Conservation (phyloP, 495 filamentous ascomycete genomes). For the Penicillium arizonense region DNA sequence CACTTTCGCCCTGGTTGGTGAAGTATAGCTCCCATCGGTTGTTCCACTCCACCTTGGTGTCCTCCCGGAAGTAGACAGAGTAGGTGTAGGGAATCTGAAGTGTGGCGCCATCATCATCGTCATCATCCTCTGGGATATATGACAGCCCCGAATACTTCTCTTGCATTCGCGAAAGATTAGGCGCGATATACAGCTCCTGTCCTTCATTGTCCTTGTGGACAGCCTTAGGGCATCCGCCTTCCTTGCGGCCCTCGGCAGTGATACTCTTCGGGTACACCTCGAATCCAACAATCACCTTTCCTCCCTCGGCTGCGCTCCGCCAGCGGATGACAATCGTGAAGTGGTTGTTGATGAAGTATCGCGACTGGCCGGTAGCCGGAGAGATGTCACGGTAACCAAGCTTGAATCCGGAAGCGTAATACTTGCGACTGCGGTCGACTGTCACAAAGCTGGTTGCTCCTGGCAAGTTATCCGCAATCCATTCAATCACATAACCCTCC, state of each 20-base stretch:
- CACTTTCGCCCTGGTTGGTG: conserved; percentile 83
- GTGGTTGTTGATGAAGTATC: conserved; percentile 87
- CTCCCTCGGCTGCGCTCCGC: conserved; percentile 69
- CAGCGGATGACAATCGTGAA: conserved; percentile 86
- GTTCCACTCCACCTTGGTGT: conserved; percentile 77
- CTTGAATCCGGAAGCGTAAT: conserved; percentile 96
- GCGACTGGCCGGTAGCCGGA: conserved; percentile 55
- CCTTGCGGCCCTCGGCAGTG: conserved; percentile 56
- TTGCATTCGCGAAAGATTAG: conserved; percentile 56
- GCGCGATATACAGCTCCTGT: conserved; percentile 66
- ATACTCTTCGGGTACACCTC: conserved; percentile 92
- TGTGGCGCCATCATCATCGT: conserved; percentile 63
- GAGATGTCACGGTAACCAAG: conserved; percentile 75
- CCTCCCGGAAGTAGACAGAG: conserved; percentile 89
- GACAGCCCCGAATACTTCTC: conserved; percentile 59
- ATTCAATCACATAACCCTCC: conserved; percentile 87
- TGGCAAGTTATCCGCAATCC: conserved; percentile 95
- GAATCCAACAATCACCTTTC: conserved; percentile 86
- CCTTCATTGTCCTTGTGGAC: conserved; percentile 59
- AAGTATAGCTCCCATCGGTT: conserved; percentile 94
- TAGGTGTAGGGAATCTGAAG: conserved; percentile 87
- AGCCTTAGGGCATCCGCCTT: conserved; percentile 64
- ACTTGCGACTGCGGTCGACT: conserved; percentile 82
- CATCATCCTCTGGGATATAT: conserved; percentile 54
- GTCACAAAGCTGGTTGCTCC: conserved; percentile 93